A percentile compares a stretch with the other conserved stretches of the same genome.
Evolutionary conservation across 768 basidiomycete species (phyloP).

Genomic region (Leccinum variicolor): DNA sequence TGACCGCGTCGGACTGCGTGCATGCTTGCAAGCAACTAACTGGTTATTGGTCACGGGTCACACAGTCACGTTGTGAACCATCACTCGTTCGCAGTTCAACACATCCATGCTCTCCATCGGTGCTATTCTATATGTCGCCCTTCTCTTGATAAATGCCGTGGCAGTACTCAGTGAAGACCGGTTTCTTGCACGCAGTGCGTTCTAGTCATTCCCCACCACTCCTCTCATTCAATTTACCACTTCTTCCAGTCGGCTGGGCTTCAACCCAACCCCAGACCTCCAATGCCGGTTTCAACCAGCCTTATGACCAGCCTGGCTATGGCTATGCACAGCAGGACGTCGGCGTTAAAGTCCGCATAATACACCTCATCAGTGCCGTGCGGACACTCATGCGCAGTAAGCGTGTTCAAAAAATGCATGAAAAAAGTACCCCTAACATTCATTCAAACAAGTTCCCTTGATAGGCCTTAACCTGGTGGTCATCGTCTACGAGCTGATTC

Average conservation of each 20-base stretch:
- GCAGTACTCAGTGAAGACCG: constrained; percentile 95
- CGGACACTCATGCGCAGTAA: constrained; percentile 96
- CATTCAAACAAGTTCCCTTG: constrained; percentile 69
- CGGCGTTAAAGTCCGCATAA: constrained; percentile 78
- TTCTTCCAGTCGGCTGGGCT: constrained; percentile 80
- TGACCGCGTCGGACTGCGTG: constrained; percentile 27
- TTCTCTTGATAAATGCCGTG: constrained; percentile 91
- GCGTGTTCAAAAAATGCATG: constrained; percentile 35
- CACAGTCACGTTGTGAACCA: too few relatives aligned
- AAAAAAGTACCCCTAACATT: constrained; percentile 10
- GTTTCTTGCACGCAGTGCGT: constrained; percentile 88
- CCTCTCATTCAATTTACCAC: constrained; percentile 15
- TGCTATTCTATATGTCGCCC: constrained; percentile 76
- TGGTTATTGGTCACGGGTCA: constrained; percentile 21
- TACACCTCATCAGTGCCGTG: constrained; percentile 93
- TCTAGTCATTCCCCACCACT: constrained; percentile 2
- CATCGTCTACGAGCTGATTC: constrained; percentile 79
- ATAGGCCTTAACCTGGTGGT: constrained; percentile 85
- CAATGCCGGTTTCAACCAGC: constrained; percentile 58
- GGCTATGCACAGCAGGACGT: constrained; percentile 54
- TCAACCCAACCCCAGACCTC: constrained; percentile 57
- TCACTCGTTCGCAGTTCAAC: neutral
- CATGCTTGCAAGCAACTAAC: constrained; percentile 24
- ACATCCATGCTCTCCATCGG: constrained; percentile 58
- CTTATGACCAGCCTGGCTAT: constrained; percentile 65